Base-by-base conservation (phyloP, 495 filamentous ascomycete genomes). In the Aspergillus cristatus region DNA sequence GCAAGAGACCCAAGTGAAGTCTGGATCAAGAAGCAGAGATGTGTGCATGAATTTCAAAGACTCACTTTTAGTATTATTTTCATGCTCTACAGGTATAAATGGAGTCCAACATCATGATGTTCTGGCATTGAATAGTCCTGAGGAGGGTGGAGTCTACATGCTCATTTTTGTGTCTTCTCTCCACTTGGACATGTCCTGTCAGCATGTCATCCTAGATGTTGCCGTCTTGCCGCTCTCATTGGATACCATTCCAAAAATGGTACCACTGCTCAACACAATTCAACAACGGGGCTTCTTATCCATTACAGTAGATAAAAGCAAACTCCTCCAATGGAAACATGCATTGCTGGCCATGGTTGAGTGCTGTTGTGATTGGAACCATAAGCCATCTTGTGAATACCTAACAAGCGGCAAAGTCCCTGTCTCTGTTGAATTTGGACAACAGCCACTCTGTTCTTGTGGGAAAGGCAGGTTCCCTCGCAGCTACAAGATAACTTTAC, bases 361-460 rank as follows among this genome's bases (percentile, higher is more conserved):
- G 48, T 60, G 75, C 5, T 78, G 74, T 38, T 57, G 75, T 13
- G 63, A 56, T 7, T 79, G 70, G 69, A 40, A 48, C 1, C 75
- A 79, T 37, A 34, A 32, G n/a, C 14, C 42, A 1, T 39, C 46
- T 6, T 79, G 75, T 44, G 66, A 73, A 47, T 79, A 78, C 41
- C 37, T 40, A n/a, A 50, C 14, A 25, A 40, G 40, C 7, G 45
- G 46, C 2, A 46, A 40, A 32, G 47, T 62, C 8, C 64, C 65
- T 3, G 25, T 63, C 2, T 55, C 57, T 2, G 34, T 41, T 6
- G 57, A 47, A 22, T 18, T 17, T 14, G 48, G 43, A 6, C 32
- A 52, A 11, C 49, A 34, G 4, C 41, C 47, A 6, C 18, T 60
- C 15, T 68, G 64, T 28, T 46, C 45, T 11, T 68, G 64, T 31